Evolutionary conservation across 176 grass and related monocot species (phyloP).

Genomic region (Oryza officinalis): DNA sequence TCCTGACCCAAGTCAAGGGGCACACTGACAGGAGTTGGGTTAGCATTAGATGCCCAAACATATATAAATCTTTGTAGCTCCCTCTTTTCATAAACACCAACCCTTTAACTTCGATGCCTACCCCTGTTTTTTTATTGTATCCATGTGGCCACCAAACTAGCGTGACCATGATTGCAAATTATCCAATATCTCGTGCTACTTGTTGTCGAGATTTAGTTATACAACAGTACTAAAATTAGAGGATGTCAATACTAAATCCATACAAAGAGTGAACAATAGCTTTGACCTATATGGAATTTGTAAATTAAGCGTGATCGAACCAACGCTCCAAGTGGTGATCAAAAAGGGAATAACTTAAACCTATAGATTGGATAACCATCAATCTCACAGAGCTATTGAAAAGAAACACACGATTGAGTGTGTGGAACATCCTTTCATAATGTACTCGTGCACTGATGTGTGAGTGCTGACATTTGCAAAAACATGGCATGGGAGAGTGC

Average conservation of each 20-base stretch:
- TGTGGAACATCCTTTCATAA: conserved; percentile 16
- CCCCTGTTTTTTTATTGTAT: background rate
- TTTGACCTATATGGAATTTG: background rate
- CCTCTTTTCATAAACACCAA: background rate
- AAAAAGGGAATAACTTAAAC: conserved; percentile 13
- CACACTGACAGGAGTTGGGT: background rate
- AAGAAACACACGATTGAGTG: background rate
- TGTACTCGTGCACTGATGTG: conserved; percentile 7
- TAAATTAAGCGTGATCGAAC: conserved; percentile 17
- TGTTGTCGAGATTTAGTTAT: background rate
- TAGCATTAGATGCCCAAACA: background rate
- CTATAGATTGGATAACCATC: background rate
- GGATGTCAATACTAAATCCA: background rate
- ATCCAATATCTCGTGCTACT: background rate
- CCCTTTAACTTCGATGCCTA: background rate
- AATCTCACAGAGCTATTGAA: background rate
- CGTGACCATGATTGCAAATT: background rate
- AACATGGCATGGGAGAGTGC: background rate
- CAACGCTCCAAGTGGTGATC: background rate
- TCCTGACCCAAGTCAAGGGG: background rate
- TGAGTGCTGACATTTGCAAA: conserved; percentile 2
- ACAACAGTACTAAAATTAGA: background rate
- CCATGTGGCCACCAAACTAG: background rate
- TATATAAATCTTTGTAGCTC: background rate
- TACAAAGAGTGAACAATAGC: background rate